Base-by-base conservation (phyloP, 2,329 filamentous ascomycete species). In the Hypoxylon sp. region DNA sequence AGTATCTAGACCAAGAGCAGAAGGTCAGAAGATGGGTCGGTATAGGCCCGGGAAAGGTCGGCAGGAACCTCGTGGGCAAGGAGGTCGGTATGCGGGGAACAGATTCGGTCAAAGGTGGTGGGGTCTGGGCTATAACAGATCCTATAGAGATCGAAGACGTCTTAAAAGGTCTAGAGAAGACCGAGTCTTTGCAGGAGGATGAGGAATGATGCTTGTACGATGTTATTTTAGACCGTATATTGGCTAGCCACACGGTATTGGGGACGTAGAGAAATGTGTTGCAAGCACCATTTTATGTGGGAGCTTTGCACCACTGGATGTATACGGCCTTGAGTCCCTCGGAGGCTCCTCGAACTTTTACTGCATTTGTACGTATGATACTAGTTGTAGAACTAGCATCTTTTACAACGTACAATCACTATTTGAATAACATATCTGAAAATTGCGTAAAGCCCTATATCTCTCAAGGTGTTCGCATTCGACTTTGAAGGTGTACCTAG, bases 21-120 rank as follows among this genome's bases (percentile, higher is more conserved):
- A 90, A 90, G 67, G 92, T 97, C 16, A 85, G 89, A 72, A 84
- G 94, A 59, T 97, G 95, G 91, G 86, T 98, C 51, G 95, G 95
- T 44, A 93, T 98, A 67, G 95, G 95, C 0, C 95, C 95, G 0
- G 95, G 95, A 4, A 97, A 97, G 77, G 95, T 98, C 1, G 95
- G 95, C 0, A 85, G 94, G 61, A 97, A 97, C 76, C 83, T 98
- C 6, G 94, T 98, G 1, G 93, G 94, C 11, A 97, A 97, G 79
- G 95, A 97, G 79, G 94, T 97, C 2, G 94, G 93, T 8, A 94
- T 96, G 88, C 87, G 88, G 51, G 89, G 88, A 20, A 87, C 90
- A 73, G 92, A 96, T 58, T 81, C 86, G 14, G 87, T 95, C 50
- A 96, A 95, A 76, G 93, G 93, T 1, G 94, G 93, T 50, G 95